Evolutionary conservation across 257 asterid genomes (phyloP).

Genomic region (Nicotiana benthamiana): DNA sequence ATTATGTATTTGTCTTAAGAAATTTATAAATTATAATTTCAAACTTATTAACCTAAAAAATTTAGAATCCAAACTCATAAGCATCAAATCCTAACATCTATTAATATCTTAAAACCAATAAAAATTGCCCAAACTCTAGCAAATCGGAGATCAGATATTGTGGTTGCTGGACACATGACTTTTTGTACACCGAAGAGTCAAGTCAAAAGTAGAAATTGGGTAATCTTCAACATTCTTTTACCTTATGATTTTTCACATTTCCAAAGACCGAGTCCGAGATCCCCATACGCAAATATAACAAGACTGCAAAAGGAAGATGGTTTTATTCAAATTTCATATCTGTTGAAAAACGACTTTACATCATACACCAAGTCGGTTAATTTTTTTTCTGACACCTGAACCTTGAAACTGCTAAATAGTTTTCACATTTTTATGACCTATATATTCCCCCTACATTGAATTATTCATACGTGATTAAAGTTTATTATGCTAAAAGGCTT

Average conservation of each 20-base stretch:
- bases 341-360: not conserved
- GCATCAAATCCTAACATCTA: too few species aligned
- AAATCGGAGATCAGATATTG: too few species aligned
- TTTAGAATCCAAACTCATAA: too few species aligned
- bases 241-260: not conserved
- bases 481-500: not conserved
- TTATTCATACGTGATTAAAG: not conserved
- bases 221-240: too few species aligned
- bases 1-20: too few species aligned
- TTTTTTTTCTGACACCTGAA: not conserved
- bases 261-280: not conserved
- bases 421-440: not conserved
- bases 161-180: too few species aligned
- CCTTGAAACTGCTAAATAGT: not conserved
- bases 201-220: too few species aligned
- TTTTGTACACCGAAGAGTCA: too few species aligned
- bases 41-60: too few species aligned
- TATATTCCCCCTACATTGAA: not conserved
- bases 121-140: too few species aligned
- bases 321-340: not conserved
- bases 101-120: too few species aligned
- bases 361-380: not conserved
- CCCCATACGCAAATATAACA: not conserved
- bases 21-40: too few species aligned
- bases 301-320: not conserved